phyloP scores from a whole-genome alignment of 805 yeast species.

The Teunomyces barrocoloradensis region DNA sequence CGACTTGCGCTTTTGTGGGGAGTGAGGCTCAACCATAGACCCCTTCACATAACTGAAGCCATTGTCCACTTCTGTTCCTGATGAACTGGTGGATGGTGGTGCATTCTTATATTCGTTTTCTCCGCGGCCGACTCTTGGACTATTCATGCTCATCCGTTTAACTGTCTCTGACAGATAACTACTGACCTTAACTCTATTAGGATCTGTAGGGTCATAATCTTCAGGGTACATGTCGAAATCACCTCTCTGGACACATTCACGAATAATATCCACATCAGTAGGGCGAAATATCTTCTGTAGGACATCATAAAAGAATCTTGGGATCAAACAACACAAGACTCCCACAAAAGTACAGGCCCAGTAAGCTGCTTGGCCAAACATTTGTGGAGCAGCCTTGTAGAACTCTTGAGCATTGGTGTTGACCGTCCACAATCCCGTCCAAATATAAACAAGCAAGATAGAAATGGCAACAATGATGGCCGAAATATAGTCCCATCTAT shows the following conservation, averaged over 20 bases:
- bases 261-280: constrained; percentile 63
- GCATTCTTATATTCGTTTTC: constrained; percentile 4
- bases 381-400: constrained; percentile 61
- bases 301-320: constrained; percentile 55
- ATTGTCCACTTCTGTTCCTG: constrained; percentile 6
- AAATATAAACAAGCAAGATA: constrained; percentile 56
- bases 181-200: constrained; percentile 54
- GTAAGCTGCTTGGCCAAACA: constrained; percentile 57
- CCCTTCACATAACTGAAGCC: neutral
- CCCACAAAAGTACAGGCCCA: constrained; percentile 68
- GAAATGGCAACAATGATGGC: constrained; percentile 52
- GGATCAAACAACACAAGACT: constrained; percentile 52
- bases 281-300: constrained; percentile 55
- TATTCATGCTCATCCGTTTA: constrained; percentile 3
- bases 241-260: constrained; percentile 59
- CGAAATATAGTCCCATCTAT: constrained; percentile 77
- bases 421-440: constrained; percentile 81
- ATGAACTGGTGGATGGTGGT: constrained; percentile 4
- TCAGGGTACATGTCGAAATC: constrained; percentile 47
- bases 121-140: neutral
- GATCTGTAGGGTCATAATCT: constrained; percentile 53
- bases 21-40: neutral
- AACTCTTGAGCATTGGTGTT: constrained; percentile 52
- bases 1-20: constrained; percentile 29
- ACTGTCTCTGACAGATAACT: constrained; percentile 25